phyloP scores from a whole-genome alignment of 2,329 filamentous ascomycete species.

The Metarhizium sp. region DNA sequence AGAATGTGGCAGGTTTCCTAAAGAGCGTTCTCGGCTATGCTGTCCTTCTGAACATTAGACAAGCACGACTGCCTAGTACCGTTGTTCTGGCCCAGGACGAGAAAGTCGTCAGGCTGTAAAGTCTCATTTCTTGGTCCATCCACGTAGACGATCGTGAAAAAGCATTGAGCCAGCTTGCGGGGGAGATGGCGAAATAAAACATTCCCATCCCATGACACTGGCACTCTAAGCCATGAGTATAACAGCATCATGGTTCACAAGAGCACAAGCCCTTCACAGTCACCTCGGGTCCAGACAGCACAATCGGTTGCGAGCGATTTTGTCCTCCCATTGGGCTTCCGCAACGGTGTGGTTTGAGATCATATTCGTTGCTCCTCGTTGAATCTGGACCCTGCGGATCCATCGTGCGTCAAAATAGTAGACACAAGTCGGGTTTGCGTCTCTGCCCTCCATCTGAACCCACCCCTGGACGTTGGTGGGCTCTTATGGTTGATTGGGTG shows the following conservation, averaged over 20 bases:
- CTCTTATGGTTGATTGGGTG: background rate
- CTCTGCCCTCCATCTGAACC: constrained; percentile 1
- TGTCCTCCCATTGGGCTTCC: background rate
- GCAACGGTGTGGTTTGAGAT: background rate
- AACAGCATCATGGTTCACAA: background rate
- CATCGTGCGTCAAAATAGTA: background rate
- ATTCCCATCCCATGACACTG: background rate
- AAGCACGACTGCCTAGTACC: background rate
- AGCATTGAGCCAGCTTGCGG: background rate
- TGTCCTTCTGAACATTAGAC: background rate
- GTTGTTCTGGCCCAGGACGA: background rate
- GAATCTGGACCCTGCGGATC: background rate
- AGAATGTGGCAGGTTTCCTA: background rate
- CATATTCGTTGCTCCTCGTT: background rate
- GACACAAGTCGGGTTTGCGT: background rate
- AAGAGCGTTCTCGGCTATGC: background rate
- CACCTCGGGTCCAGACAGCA: background rate
- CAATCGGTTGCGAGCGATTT: background rate
- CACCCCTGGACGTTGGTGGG: background rate
- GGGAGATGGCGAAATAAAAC: background rate
- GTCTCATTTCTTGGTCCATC: background rate
- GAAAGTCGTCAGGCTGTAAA: background rate
- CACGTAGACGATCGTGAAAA: background rate
- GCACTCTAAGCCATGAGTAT: background rate
- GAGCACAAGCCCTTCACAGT: background rate